Evolutionary conservation across 768 basidiomycete species (phyloP).

Genomic region (Phanerochaete sordida): DNA sequence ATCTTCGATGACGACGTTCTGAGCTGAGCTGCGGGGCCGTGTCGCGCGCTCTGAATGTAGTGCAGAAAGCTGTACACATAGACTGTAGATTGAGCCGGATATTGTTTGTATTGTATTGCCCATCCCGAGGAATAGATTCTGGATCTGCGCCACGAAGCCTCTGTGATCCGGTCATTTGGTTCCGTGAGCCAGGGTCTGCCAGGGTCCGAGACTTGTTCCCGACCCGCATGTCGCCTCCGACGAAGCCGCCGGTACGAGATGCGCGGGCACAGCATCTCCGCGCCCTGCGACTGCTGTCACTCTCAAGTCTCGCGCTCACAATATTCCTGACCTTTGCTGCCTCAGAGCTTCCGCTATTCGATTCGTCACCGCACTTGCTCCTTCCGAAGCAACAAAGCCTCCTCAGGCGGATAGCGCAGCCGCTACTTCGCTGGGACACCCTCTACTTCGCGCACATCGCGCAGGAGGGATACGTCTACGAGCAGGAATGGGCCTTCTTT

Average conservation of each 20-base stretch:
- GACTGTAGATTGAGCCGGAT: too few relatives aligned
- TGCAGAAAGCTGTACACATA: too few relatives aligned
- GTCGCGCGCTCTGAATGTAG: too few relatives aligned
- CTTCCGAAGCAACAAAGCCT: constrained; percentile 1
- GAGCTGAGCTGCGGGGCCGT: too few relatives aligned
- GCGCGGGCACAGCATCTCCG: constrained; percentile 1
- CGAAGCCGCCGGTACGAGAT: not conserved
- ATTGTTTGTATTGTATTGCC: too few relatives aligned
- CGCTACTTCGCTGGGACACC: constrained; percentile 80
- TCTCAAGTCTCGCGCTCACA: constrained; percentile 1
- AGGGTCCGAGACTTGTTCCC: not conserved
- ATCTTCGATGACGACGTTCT: constrained; percentile 69
- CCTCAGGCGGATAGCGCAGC: not conserved
- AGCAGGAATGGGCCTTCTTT: constrained; percentile 88
- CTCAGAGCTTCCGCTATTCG: constrained; percentile 22
- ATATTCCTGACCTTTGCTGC: constrained; percentile 8
- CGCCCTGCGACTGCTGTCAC: constrained; percentile 2
- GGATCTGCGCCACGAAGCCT: not conserved
- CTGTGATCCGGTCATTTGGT: not conserved
- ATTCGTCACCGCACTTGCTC: constrained; percentile 20
- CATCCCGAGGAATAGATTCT: too few relatives aligned
- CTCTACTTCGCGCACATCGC: constrained; percentile 80
- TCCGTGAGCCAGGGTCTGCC: too few relatives aligned
- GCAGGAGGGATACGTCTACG: constrained; percentile 51
- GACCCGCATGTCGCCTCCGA: not conserved